Evolutionary conservation across 176 grass and related monocot genomes (phyloP).

Genomic region (Coix lacrymajobi): DNA sequence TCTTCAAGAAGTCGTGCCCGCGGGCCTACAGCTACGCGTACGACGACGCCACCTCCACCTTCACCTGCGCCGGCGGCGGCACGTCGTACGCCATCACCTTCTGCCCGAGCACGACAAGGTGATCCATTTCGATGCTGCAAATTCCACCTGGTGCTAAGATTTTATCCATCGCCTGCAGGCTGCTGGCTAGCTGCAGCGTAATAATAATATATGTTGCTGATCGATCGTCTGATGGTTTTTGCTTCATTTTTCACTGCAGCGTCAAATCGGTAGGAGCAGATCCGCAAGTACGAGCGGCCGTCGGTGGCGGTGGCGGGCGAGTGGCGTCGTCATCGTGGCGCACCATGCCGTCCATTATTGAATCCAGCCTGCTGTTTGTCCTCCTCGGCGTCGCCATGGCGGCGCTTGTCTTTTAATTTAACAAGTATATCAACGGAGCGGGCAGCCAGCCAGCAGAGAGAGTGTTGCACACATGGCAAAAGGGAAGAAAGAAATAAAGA

Average conservation of each 20-base stretch:
- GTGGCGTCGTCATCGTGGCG: neutral
- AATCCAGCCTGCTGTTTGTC: neutral
- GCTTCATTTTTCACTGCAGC: neutral
- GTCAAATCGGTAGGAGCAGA: slow-evolving; percentile 32
- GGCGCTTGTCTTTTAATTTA: neutral
- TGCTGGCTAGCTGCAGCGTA: neutral
- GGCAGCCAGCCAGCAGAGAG: too few species aligned
- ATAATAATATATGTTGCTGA: neutral
- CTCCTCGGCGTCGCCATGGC: neutral
- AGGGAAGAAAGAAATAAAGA: neutral
- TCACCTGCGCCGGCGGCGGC: slow-evolving; percentile 45
- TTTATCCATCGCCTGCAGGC: too few species aligned
- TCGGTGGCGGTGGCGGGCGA: neutral
- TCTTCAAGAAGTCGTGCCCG: slow-evolving; percentile 70
- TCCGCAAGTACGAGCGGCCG: slow-evolving; percentile 9
- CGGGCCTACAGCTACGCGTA: slow-evolving; percentile 66
- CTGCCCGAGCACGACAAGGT: slow-evolving; percentile 57
- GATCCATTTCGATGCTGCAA: too few species aligned
- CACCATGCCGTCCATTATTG: neutral
- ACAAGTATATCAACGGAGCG: neutral
- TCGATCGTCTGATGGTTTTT: neutral
- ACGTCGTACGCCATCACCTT: slow-evolving; percentile 63
- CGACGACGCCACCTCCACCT: slow-evolving; percentile 54
- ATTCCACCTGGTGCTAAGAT: neutral
- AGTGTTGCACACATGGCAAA: neutral